Base-by-base conservation (phyloP, 768 basidiomycete species). In the Boletus sensibilis region DNA sequence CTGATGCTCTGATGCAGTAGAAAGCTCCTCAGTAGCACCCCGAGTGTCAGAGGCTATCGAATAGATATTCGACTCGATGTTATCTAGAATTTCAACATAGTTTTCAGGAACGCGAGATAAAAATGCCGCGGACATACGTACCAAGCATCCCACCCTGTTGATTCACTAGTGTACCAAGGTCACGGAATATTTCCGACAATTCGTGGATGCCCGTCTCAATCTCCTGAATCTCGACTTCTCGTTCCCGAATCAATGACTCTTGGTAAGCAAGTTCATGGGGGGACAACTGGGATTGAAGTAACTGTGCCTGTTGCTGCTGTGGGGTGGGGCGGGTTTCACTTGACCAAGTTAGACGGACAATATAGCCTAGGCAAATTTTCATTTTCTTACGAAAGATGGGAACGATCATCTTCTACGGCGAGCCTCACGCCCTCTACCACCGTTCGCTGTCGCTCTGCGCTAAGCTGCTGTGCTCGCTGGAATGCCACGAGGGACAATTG, bases 201-300 rank as follows among this genome's bases (percentile, higher is more conserved):
- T 99, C 96, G 66, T 96, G 93, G 53, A 99, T 98, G 8, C 97
- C 96, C 8, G 85, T 87, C 73, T 99, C 97, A 50, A 99, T 99
- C 68, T 98, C 94, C 49, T 90, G 84, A 52, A 98, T 98, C 66
- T 98, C 97, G 0, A 79, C 80, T 70, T 99, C 96, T 18, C 97
- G 88, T 68, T 99, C 97, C 38, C 55, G 68, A 37, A 72, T 72
- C 37, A 98, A 76, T 11, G 92, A 91, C 69, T 99, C 96, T 71
- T 98, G 97, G 69, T 95, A 95, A 14, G 92, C 92, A 23, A 98
- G 82, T 72, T 98, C 96, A 57, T 91, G 89, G 0, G 92, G 90
- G 2, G 90, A 92, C n/a, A 93, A 75, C 57, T 88, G 87, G 7
- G 76, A 76, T 66, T 91, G 87, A 29, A 91, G 69, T 0, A 85